Evolutionary conservation across 805 yeast species (phyloP).

Genomic region (Torulaspora quercuum): DNA sequence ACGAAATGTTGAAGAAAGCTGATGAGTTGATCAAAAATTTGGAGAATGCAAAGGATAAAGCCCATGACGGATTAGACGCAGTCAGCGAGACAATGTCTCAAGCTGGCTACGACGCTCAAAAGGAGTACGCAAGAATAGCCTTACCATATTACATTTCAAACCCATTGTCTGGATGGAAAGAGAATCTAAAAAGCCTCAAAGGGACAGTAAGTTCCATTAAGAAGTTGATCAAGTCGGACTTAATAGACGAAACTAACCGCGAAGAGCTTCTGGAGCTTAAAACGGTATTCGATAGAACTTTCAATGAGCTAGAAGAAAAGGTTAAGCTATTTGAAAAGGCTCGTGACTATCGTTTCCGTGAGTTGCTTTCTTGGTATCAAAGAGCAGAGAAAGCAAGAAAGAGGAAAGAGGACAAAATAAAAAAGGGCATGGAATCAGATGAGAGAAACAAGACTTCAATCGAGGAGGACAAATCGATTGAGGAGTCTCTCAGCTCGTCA

Average conservation of each 20-base stretch:
- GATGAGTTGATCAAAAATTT: slow-evolving; percentile 40
- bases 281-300: slow-evolving; percentile 25
- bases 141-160: slow-evolving; percentile 23
- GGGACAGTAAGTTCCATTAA: slow-evolving; percentile 17
- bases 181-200: slow-evolving; percentile 15
- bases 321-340: slow-evolving; percentile 20
- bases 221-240: slow-evolving; percentile 28
- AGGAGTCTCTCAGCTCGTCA: no score
- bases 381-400: slow-evolving; percentile 26
- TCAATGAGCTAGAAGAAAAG: slow-evolving; percentile 17
- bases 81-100: slow-evolving; percentile 44
- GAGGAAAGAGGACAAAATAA: slow-evolving; percentile 28
- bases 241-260: slow-evolving; percentile 22
- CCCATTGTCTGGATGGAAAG: slow-evolving; percentile 14
- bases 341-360: slow-evolving; percentile 35
- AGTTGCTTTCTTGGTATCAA: slow-evolving; percentile 27
- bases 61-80: slow-evolving; percentile 45
- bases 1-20: slow-evolving; percentile 43
- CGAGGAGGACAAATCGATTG: background rate
- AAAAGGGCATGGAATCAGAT: slow-evolving; percentile 11
- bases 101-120: slow-evolving; percentile 49
- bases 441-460: no score
- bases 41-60: slow-evolving; percentile 43
- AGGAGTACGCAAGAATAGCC: slow-evolving; percentile 47
- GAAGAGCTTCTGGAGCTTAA: slow-evolving; percentile 36